Evolutionary conservation across 768 basidiomycete genomes (phyloP).

Genomic region (Lanmaoa rubissima): DNA sequence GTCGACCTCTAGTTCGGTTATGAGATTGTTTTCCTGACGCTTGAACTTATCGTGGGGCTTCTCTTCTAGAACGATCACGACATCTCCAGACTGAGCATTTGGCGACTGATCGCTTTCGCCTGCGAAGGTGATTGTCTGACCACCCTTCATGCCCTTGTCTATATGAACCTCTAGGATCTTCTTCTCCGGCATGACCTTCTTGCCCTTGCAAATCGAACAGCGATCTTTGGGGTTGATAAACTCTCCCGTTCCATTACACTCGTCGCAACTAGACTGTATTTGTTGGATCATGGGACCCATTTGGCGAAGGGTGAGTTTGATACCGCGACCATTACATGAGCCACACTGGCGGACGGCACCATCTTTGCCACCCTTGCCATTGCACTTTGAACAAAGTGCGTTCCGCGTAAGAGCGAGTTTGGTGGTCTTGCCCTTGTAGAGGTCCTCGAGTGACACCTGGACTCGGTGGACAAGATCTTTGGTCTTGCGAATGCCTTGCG

Average conservation of each 20-base stretch:
- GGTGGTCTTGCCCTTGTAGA: conserved; percentile 98
- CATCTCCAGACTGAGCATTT: conserved; percentile 86
- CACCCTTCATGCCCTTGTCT: conserved; percentile 97
- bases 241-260: conserved; percentile 93
- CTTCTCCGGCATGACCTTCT: conserved; percentile 92
- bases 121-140: conserved; percentile 82
- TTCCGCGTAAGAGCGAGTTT: conserved; percentile 97
- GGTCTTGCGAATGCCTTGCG: conserved; percentile 82
- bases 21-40: conserved; percentile 84
- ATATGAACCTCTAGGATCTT: conserved; percentile 97
- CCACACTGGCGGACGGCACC: conserved; percentile 84
- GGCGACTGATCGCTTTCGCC: conserved; percentile 95
- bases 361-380: conserved; percentile 96
- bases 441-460: conserved; percentile 93
- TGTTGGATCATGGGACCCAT: conserved; percentile 99
- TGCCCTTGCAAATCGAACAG: conserved; percentile 90
- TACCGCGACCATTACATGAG: conserved; percentile 83
- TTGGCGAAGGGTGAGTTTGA: conserved; percentile 89
- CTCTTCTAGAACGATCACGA: conserved; percentile 92
- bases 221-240: conserved; percentile 91
- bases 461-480: conserved; percentile 99
- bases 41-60: conserved; percentile 88
- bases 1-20: conserved; percentile 87
- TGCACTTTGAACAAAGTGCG: conserved; percentile 89
- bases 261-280: conserved; percentile 92